A percentile compares a stretch with the other conserved stretches of the same genome.
phyloP scores from a whole-genome alignment of 306 rosid species.

The Sechiopsis laciniata region DNA sequence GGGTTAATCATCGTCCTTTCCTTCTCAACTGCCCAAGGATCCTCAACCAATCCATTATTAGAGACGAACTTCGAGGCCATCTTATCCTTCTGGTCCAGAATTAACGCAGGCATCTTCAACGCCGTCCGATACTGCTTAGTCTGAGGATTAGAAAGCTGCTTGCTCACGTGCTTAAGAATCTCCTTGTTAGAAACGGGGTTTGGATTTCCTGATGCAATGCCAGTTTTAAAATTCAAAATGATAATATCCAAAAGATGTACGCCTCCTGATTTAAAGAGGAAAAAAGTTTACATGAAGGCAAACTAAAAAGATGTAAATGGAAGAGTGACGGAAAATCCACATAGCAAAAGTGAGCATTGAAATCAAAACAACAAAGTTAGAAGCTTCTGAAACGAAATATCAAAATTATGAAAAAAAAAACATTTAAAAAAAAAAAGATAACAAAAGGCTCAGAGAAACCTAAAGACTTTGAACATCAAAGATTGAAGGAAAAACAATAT shows the following conservation, averaged over 20 bases:
- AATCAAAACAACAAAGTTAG: background rate
- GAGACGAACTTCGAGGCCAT: constrained; percentile 52
- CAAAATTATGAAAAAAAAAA: background rate
- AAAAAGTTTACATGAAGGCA: constrained; percentile 10
- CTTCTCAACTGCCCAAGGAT: constrained; percentile 77
- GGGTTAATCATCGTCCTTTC: constrained; percentile 75
- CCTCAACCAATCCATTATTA: constrained; percentile 76
- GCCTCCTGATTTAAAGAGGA: constrained; percentile 21
- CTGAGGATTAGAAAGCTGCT: constrained; percentile 62
- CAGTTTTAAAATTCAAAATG: constrained; percentile 11
- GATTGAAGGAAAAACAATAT: no score
- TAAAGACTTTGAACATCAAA: background rate
- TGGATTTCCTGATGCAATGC: constrained; percentile 54
- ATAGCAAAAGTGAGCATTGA: background rate
- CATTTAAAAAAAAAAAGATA: background rate
- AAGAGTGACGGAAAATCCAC: no score
- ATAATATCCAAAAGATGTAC: constrained; percentile 15
- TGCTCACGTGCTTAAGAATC: constrained; percentile 48
- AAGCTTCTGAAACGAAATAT: background rate
- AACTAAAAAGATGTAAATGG: background rate
- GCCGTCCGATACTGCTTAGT: constrained; percentile 40
- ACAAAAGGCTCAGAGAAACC: no score
- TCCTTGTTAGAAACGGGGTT: constrained; percentile 59
- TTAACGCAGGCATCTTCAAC: constrained; percentile 84
- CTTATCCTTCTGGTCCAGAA: constrained; percentile 74